Evolutionary conservation across 257 asterid genomes (phyloP).

Genomic region (Gentiana straminea): DNA sequence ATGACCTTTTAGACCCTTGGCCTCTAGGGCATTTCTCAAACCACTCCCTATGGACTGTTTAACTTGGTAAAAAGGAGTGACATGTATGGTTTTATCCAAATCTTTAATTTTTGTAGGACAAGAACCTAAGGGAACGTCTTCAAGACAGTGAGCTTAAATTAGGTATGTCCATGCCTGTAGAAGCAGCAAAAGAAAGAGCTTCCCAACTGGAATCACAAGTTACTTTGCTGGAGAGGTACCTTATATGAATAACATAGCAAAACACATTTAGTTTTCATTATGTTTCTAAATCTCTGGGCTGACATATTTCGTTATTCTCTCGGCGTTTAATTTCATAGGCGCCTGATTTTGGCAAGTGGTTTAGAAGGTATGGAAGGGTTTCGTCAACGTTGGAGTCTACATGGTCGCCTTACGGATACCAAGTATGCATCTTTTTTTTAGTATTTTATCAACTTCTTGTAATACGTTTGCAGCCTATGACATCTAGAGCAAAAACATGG

Average conservation of each 20-base stretch:
- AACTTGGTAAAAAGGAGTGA: no score
- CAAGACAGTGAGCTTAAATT: constrained; percentile 82
- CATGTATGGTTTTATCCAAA: background rate
- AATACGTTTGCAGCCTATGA: no score
- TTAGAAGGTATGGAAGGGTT: constrained; percentile 82
- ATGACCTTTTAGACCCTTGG: no score
- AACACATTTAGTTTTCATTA: no score
- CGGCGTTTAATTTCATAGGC: constrained; percentile 26
- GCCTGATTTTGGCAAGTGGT: constrained; percentile 92
- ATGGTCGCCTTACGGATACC: constrained; percentile 77
- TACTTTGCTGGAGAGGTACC: constrained; percentile 71
- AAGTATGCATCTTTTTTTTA: constrained; percentile 29
- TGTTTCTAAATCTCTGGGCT: no score
- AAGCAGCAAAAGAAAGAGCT: constrained; percentile 65
- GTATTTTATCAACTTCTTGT: no score
- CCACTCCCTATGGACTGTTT: no score
- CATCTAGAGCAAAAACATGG: no score
- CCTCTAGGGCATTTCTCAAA: no score
- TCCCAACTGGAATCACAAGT: constrained; percentile 73
- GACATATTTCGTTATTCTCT: background rate
- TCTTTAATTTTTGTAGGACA: constrained; percentile 44
- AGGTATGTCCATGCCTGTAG: constrained; percentile 83
- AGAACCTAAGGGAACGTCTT: constrained; percentile 65
- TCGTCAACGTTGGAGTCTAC: constrained; percentile 91
- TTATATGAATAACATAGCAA: background rate